A percentile compares a stretch with the other conserved stretches of the same genome.
phyloP scores from a whole-genome alignment of 2,329 filamentous ascomycete genomes.

The Xylariaceae sp. region DNA sequence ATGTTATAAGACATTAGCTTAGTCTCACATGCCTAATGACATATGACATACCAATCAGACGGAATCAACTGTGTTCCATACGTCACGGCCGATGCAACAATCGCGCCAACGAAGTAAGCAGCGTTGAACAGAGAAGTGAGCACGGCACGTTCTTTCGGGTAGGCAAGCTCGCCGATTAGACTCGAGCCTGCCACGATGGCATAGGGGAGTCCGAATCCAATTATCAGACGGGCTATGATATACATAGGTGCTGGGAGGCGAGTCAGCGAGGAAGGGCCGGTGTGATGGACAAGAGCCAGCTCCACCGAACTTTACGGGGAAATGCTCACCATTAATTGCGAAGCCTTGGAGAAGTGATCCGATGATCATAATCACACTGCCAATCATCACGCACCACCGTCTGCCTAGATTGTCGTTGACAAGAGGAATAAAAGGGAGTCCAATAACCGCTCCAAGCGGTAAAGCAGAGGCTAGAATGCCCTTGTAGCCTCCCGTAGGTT shows the following conservation, averaged over 20 bases:
- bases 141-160: constrained; percentile 66
- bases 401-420: constrained; percentile 58
- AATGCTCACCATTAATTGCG: constrained; percentile 47
- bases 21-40: neutral
- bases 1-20: constrained; percentile 19
- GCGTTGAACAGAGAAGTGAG: constrained; percentile 65
- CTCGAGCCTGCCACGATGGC: constrained; percentile 64
- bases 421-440: constrained; percentile 57
- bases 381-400: constrained; percentile 58
- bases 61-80: constrained; percentile 49
- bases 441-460: constrained; percentile 57
- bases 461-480: constrained; percentile 59
- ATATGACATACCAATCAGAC: constrained; percentile 36
- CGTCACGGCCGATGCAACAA: constrained; percentile 55
- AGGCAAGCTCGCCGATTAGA: constrained; percentile 64
- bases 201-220: constrained; percentile 67
- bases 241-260: constrained; percentile 59
- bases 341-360: constrained; percentile 60
- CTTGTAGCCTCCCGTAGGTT: constrained; percentile 41
- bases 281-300: too few species aligned
- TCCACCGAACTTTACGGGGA: neutral
- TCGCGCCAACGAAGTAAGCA: constrained; percentile 61
- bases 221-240: constrained; percentile 62
- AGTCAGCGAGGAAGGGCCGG: constrained; percentile 3
- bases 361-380: constrained; percentile 57